Conservation (phyloP, 768 basidiomycete genomes). For the Pisolithus orientalis region DNA sequence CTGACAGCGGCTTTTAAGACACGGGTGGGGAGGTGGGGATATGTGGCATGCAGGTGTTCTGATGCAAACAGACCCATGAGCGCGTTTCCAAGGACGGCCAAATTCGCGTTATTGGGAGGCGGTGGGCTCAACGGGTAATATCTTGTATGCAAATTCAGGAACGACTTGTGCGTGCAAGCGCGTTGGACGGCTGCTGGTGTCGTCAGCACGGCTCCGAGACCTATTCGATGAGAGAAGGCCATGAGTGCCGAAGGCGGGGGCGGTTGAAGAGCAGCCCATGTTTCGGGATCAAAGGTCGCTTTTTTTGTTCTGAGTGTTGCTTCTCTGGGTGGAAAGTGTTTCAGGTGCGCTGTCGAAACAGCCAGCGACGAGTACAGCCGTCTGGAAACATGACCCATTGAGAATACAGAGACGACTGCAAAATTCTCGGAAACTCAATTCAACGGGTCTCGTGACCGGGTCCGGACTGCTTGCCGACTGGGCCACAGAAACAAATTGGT, state of each 20-base stretch:
- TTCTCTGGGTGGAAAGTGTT: too few species aligned
- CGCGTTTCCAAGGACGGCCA: constrained; percentile 71
- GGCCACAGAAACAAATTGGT: too few species aligned
- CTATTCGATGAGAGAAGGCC: constrained; percentile 34
- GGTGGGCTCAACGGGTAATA: constrained; percentile 46
- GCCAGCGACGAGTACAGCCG: too few species aligned
- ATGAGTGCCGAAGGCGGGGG: constrained; percentile 60
- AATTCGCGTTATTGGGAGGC: constrained; percentile 63
- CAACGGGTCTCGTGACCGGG: too few species aligned
- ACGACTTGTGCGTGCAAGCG: constrained; percentile 48
- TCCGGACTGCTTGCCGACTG: too few species aligned
- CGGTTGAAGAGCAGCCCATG: constrained; percentile 61
- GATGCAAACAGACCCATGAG: constrained; percentile 81
- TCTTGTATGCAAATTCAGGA: constrained; percentile 47
- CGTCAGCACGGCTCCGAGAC: constrained; percentile 47
- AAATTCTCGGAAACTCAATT: too few species aligned
- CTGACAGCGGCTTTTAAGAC: constrained; percentile 89
- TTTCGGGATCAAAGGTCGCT: constrained; percentile 30
- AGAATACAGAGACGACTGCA: too few species aligned
- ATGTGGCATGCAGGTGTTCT: constrained; percentile 55
- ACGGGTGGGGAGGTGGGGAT: constrained; percentile 83
- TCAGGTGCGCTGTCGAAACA: too few species aligned
- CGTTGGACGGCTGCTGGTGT: constrained; percentile 9
- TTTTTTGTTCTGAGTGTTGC: too few species aligned
- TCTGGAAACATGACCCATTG: too few species aligned